Conservation (phyloP, 2,329 filamentous ascomycete genomes). For the Tolypocladium pustulatum region DNA sequence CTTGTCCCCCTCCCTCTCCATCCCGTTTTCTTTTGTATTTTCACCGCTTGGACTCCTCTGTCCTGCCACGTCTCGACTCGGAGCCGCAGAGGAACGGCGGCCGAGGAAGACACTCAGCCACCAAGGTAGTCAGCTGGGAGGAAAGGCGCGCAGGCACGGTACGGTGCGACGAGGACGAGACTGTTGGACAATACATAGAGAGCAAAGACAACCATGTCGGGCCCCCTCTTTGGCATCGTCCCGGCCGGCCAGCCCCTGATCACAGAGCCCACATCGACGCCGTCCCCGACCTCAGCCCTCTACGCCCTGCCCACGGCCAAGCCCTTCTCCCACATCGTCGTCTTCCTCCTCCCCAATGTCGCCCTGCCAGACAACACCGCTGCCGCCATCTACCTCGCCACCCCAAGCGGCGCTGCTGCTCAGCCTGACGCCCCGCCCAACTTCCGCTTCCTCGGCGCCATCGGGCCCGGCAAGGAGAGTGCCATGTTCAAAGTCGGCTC, state of each 20-base stretch:
- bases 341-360: slow-evolving; percentile 77
- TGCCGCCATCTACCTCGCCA: slow-evolving; percentile 77
- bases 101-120: not conserved
- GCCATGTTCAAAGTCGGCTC: slow-evolving; percentile 72
- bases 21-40: not conserved
- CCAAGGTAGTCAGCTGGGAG: not conserved
- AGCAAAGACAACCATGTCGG: slow-evolving; percentile 22
- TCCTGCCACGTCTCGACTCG: too few relatives aligned
- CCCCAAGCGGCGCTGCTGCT: slow-evolving; percentile 32
- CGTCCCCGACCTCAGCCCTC: slow-evolving; percentile 43
- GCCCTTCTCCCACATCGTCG: slow-evolving; percentile 70
- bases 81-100: not conserved
- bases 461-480: slow-evolving; percentile 83
- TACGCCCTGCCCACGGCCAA: slow-evolving; percentile 37
- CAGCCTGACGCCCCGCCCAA: slow-evolving; percentile 35
- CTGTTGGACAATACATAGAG: not conserved
- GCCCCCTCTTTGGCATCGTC: slow-evolving; percentile 47
- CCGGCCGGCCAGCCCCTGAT: slow-evolving; percentile 50
- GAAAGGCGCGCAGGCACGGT: not conserved
- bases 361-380: slow-evolving; percentile 64
- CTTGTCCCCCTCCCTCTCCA: not conserved
- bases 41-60: not conserved
- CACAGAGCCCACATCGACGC: slow-evolving; percentile 40
- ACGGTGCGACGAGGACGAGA: not conserved
- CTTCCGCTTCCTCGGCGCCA: slow-evolving; percentile 79